Evolutionary conservation across 352 stramenopile species (phyloP), one percentile per base, ranked within the genome.

Genomic region (Thalassiosira delicatula): DNA sequence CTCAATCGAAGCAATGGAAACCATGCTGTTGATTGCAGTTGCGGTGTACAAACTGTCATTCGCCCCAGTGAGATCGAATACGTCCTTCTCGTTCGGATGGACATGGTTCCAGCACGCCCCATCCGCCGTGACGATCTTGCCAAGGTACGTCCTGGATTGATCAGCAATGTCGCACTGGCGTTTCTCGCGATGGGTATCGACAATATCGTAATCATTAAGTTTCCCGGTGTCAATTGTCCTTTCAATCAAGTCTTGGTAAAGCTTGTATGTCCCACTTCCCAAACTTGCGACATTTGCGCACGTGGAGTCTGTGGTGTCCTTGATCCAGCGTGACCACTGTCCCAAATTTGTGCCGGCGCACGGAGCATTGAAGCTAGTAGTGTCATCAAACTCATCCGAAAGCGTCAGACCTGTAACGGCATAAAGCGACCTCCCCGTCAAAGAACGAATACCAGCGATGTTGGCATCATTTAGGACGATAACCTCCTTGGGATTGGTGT

Each of bases 61-160:
- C 40, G 8, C 8, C 8, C 8, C 8, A 17, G 84, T 84, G 7
- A 88, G 60, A 57, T 90, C 84, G 61, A 83, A 88, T 23, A 90
- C 77, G 23, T 81, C 70, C 25, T 76, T 37, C 46, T 86, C 69
- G 25, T 76, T 37, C 42, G 46, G 59, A 76, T 90, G 81, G 30
- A 79, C 67, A 53, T 90, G 75, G 12, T 68, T 65, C 79, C 79
- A 89, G 46, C 81, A 88, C 23, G 9, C 19, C 14, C 79, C 72
- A 70, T 84, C 70, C 21, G 35, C 57, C 9, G 76, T 61, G 17
- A 27, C 37, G 1, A 79, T 30, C n/a, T 35, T 79, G n/a, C 68
- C 60, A 5, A 78, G 37, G 1, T 23, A 40, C 51, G 33, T 49
- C 40, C 71, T 84, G n/a, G 25, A 2, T 29, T 42, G 11, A 74